phyloP scores from a whole-genome alignment of 306 rosid species.

The Casuarina equisetifolia region DNA sequence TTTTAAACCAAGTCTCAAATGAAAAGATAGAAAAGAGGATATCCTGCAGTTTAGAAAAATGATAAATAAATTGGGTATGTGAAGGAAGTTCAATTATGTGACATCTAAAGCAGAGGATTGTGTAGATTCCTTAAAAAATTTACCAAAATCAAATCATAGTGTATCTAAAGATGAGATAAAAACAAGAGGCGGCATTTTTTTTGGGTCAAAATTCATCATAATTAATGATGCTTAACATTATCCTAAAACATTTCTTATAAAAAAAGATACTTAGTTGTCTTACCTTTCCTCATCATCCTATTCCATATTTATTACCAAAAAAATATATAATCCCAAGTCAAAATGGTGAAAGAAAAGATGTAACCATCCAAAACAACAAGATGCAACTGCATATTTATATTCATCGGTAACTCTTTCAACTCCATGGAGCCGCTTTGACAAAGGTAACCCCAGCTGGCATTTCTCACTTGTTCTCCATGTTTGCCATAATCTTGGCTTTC shows the following conservation, averaged over 20 bases:
- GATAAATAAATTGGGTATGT: background rate
- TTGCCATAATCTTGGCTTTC: constrained; percentile 95
- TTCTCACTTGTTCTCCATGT: constrained; percentile 94
- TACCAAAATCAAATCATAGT: background rate
- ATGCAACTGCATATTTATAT: constrained; percentile 19
- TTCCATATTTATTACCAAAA: constrained; percentile 7
- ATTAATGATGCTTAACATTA: background rate
- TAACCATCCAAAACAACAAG: constrained; percentile 25
- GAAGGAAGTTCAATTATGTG: background rate
- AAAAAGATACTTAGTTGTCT: background rate
- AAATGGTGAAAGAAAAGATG: constrained; percentile 21
- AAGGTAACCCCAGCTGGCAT: constrained; percentile 99
- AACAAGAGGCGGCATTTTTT: constrained; percentile 34
- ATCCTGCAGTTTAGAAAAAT: background rate
- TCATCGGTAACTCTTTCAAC: constrained; percentile 79
- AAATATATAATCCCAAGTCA: background rate
- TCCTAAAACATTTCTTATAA: background rate
- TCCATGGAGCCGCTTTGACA: constrained; percentile 99
- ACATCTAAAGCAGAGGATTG: background rate
- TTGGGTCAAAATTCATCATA: background rate
- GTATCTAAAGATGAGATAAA: background rate
- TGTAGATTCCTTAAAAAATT: constrained; percentile 58
- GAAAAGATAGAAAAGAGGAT: background rate
- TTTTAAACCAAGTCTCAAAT: background rate
- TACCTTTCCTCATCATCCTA: background rate